Conservation (phyloP, 2,329 filamentous ascomycete species). For the Neonectria ditissima region DNA sequence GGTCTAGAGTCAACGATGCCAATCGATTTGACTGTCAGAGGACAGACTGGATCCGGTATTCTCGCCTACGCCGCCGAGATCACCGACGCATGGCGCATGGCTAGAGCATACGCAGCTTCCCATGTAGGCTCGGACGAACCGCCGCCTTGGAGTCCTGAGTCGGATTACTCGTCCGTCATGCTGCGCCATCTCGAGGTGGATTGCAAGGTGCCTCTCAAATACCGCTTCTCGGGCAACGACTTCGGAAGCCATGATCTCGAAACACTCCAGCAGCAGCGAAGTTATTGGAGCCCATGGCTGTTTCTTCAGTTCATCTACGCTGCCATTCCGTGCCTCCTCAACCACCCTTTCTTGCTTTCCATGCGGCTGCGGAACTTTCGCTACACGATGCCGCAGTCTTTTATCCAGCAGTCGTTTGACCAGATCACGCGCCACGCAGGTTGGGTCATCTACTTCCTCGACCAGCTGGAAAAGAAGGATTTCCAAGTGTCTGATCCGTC, state of each 20-base stretch:
- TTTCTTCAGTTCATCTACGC: slow-evolving; percentile 65
- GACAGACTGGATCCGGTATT: slow-evolving; percentile 52
- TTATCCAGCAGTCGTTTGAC: slow-evolving; percentile 65
- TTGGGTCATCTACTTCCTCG: slow-evolving; percentile 66
- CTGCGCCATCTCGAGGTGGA: slow-evolving; percentile 64
- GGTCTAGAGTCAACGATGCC: not conserved
- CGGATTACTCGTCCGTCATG: slow-evolving; percentile 64
- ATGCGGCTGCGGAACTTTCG: slow-evolving; percentile 64
- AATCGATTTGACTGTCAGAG: not conserved
- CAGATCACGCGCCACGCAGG: slow-evolving; percentile 62
- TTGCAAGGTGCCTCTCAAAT: slow-evolving; percentile 61
- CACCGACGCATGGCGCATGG: slow-evolving; percentile 61
- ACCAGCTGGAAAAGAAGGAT: slow-evolving; percentile 55
- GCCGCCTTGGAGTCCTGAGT: slow-evolving; percentile 59
- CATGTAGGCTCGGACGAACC: slow-evolving; percentile 57
- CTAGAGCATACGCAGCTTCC: slow-evolving; percentile 59
- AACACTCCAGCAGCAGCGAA: slow-evolving; percentile 57
- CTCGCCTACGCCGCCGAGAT: slow-evolving; percentile 57
- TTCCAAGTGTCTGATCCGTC: slow-evolving; percentile 55
- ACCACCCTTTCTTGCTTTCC: slow-evolving; percentile 65
- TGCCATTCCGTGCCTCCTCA: slow-evolving; percentile 64
- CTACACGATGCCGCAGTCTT: slow-evolving; percentile 64
- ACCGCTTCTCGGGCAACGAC: slow-evolving; percentile 63
- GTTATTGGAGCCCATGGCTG: slow-evolving; percentile 66
- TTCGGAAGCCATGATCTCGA: slow-evolving; percentile 56